phyloP scores from a whole-genome alignment of 371 early-diverging fungal genomes.

The Blastocladiella emersonii region DNA sequence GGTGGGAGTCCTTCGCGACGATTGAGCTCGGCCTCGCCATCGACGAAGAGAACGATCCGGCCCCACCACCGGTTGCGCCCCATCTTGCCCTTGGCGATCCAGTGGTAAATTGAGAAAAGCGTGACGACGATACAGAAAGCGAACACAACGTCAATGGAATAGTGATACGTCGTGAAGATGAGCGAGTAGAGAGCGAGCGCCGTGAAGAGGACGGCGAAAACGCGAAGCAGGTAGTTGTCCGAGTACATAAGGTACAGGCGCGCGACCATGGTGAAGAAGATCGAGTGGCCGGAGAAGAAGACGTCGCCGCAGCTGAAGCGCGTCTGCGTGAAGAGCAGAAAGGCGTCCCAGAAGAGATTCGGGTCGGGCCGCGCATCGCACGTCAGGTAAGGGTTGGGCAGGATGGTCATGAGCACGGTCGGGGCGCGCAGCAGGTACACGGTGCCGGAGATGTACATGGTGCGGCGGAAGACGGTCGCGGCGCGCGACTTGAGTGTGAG shows the following conservation, averaged over 20 bases:
- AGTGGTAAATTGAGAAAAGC: neutral
- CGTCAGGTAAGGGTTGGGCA: neutral
- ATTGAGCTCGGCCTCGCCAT: too few species aligned
- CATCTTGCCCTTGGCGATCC: neutral
- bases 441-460: neutral
- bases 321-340: neutral
- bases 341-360: neutral
- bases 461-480: neutral
- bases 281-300: conserved; percentile 1
- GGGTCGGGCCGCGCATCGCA: neutral
- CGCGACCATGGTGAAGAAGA: neutral
- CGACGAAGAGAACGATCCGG: neutral
- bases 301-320: neutral
- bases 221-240: neutral
- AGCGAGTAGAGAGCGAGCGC: neutral
- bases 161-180: neutral
- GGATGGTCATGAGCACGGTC: neutral
- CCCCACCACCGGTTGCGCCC: neutral
- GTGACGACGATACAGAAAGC: neutral
- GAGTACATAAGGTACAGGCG: neutral
- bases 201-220: neutral
- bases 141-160: neutral
- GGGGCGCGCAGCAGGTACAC: neutral
- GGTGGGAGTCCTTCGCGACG: too few species aligned
- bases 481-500: neutral